Percentiles rank a stretch among this genome's conserved stretches.
Conservation (phyloP, 2,329 filamentous ascomycete genomes). For the Macroventuria anomochaeta region DNA sequence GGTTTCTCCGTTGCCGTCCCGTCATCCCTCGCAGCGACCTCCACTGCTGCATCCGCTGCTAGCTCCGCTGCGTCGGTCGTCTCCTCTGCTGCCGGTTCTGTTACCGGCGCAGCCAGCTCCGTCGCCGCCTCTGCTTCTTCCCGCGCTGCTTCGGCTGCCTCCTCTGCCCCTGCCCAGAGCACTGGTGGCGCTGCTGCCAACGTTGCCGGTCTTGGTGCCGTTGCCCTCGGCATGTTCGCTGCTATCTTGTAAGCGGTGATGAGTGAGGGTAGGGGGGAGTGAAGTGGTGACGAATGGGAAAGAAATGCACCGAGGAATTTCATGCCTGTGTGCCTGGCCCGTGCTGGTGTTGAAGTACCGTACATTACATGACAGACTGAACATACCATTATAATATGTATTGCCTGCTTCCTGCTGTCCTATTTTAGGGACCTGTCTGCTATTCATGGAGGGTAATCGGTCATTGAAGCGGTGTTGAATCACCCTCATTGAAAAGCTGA, state of each 20-base stretch:
- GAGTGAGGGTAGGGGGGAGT: neutral
- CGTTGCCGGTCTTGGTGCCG: conserved; percentile 30
- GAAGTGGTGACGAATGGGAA: neutral
- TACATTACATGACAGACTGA: conserved; percentile 13
- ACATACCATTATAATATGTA: conserved; percentile 5
- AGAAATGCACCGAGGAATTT: conserved; percentile 12
- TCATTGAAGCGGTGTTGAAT: no score
- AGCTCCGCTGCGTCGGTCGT: conserved; percentile 3
- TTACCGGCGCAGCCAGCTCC: conserved; percentile 6
- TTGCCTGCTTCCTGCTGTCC: no score
- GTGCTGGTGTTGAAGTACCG: conserved; percentile 3
- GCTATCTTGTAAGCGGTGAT: conserved; percentile 25
- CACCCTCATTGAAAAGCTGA: no score
- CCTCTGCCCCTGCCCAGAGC: conserved; percentile 18
- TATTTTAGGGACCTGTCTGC: no score
- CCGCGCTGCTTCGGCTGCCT: conserved; percentile 5
- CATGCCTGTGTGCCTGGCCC: conserved; percentile 12
- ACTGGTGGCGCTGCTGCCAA: conserved; percentile 32
- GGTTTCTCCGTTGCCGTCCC: conserved; percentile 35
- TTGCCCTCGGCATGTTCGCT: conserved; percentile 12
- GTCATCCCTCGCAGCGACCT: conserved; percentile 23
- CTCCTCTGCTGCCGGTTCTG: conserved; percentile 3
- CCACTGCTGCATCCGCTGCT: conserved; percentile 13
- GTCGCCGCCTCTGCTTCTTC: conserved; percentile 8
- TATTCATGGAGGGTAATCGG: no score